phyloP scores from a whole-genome alignment of 495 filamentous ascomycete species.

The Staphylotrichum tortipilum region DNA sequence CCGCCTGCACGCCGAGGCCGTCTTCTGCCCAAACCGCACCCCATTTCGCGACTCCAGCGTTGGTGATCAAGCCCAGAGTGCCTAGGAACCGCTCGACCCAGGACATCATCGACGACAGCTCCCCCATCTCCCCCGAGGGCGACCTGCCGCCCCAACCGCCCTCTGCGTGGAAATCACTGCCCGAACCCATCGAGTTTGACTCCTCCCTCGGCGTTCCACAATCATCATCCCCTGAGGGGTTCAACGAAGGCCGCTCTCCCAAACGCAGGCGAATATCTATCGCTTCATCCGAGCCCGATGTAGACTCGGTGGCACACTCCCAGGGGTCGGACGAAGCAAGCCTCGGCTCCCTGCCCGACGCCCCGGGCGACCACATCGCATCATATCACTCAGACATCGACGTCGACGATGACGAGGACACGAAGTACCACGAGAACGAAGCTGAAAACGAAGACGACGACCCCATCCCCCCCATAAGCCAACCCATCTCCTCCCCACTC shows the following conservation, averaged over 20 bases:
- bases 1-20: constrained; percentile 20
- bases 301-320: neutral
- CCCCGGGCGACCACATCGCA: constrained; percentile 11
- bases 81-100: constrained; percentile 15
- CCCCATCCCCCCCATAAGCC: neutral
- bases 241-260: constrained; percentile 10
- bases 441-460: constrained; percentile 2
- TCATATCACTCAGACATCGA: constrained; percentile 8
- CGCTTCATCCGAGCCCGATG: constrained; percentile 10
- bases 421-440: too few species aligned
- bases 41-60: constrained; percentile 12
- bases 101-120: constrained; percentile 25
- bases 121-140: constrained; percentile 7
- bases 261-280: constrained; percentile 25
- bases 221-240: constrained; percentile 7
- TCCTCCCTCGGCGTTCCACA: constrained; percentile 21
- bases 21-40: constrained; percentile 12
- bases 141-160: constrained; percentile 5
- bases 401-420: neutral
- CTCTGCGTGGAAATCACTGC: constrained; percentile 5
- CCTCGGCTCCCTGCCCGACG: constrained; percentile 15
- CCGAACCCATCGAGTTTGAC: constrained; percentile 29
- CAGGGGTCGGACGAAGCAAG: constrained; percentile 7
- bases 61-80: constrained; percentile 13
- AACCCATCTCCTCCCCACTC: neutral